Base-by-base conservation (phyloP, 2,329 filamentous ascomycete genomes). In the Chrysosporium keratinophilum region DNA sequence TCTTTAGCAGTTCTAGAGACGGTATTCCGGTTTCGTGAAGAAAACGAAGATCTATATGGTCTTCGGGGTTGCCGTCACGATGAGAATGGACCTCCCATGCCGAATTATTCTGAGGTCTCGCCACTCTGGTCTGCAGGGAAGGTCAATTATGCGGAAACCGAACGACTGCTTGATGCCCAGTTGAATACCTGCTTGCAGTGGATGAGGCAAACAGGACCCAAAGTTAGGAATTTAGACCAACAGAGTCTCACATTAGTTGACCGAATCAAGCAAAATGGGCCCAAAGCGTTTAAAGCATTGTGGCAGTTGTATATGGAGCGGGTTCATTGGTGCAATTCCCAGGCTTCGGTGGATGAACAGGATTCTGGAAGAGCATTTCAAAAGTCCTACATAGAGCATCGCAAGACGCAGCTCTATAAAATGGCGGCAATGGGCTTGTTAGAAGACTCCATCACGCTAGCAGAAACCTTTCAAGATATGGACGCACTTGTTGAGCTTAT, bases 41-140 rank as follows among this genome's bases (percentile, higher is more conserved):
- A 80, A 35, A 85, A 91, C 61, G 75, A 85, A 11, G 71, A 74
- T 1, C 70, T 81, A 2, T 97, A 95, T 65, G 88, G 88, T 1
- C 76, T 96, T 3, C 76, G 78, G 15, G 72, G 78, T 14, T 85
- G 89, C 58, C 72, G 79, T 50, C 68, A 93, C 33, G 75, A 81
- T 47, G 74, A 84, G 45, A 74, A 84, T 59, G 84, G 84, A 5
- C 78, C 88, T 20, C 69, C 87, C 9, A 71, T 73, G 1, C 72
- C 77, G 14, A 79, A 80, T 43, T 90, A 88, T 63, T 77, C 83
- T 17, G 80, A 77, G 10, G 75, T 96, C 7, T 80, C 85, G 0
- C 83, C 87, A 56, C 86, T 90, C 43, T 98, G 93, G 93, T 96
- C 90, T 0, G 89, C 87, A 14, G 81, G 67, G 42, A 60, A 57